Conservation (phyloP, 495 filamentous ascomycete genomes). For the Talaromyces liani region DNA sequence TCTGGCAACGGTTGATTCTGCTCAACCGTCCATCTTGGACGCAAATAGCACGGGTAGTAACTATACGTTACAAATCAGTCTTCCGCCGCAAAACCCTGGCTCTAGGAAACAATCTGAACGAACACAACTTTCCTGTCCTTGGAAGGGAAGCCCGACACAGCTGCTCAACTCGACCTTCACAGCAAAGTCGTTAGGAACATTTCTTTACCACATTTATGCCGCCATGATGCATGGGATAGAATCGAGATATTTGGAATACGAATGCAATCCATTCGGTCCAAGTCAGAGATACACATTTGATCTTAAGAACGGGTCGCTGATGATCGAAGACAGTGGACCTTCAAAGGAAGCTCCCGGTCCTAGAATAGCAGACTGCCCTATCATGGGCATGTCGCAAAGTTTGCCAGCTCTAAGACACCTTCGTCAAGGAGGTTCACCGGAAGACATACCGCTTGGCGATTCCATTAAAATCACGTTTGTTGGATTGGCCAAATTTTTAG, state of each 20-base stretch:
- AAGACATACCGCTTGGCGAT: neutral
- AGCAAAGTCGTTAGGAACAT: slow-evolving; percentile 14
- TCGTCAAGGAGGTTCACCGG: neutral
- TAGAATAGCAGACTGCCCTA: neutral
- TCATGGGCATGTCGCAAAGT: slow-evolving; percentile 12
- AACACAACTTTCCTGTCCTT: slow-evolving; percentile 1
- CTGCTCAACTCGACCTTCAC: slow-evolving; percentile 19
- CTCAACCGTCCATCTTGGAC: neutral
- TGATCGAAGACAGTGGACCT: neutral
- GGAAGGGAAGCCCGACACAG: slow-evolving; percentile 15
- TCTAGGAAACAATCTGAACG: neutral
- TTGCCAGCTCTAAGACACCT: slow-evolving; percentile 7
- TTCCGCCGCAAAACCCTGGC: neutral
- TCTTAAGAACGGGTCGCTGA: neutral
- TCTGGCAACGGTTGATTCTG: neutral
- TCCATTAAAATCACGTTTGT: slow-evolving; percentile 11
- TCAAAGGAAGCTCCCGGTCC: neutral
- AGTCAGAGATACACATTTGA: neutral
- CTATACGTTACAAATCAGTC: neutral
- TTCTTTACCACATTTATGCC: slow-evolving; percentile 15
- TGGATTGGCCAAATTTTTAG: slow-evolving; percentile 18
- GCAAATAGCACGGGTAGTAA: neutral
- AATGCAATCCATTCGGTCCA: slow-evolving; percentile 15
- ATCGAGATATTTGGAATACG: slow-evolving; percentile 17
- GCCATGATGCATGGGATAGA: slow-evolving; percentile 16